phyloP scores from a whole-genome alignment of 495 filamentous ascomycete genomes.

The Hypoxylon lienhwacheense region DNA sequence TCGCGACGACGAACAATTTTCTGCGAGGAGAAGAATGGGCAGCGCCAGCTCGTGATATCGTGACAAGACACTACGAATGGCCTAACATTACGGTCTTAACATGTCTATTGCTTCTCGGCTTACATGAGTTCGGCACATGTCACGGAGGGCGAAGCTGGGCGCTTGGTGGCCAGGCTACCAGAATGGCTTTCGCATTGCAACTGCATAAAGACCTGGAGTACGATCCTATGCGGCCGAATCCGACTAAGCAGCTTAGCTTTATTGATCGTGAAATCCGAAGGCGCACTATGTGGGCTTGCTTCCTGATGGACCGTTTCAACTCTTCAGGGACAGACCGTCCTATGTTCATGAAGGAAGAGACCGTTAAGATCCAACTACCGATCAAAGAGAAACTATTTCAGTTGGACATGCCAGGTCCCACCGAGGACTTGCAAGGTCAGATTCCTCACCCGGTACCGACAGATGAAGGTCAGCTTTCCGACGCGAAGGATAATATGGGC shows the following conservation, averaged over 20 bases:
- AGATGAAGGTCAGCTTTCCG: constrained; percentile 63
- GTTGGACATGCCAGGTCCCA: constrained; percentile 85
- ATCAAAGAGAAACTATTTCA: constrained; percentile 89
- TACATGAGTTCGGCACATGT: constrained; percentile 97
- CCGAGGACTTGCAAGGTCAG: constrained; percentile 78
- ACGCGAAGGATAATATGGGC: constrained; percentile 86
- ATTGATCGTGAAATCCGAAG: constrained; percentile 91
- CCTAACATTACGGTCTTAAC: constrained; percentile 95
- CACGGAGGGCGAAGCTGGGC: constrained; percentile 96
- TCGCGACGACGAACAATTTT: constrained; percentile 82
- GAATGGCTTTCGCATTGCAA: constrained; percentile 96
- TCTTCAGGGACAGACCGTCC: constrained; percentile 94
- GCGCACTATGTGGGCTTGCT: constrained; percentile 97
- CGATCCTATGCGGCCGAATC: constrained; percentile 71
- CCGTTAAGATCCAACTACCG: constrained; percentile 85
- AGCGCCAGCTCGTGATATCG: constrained; percentile 77
- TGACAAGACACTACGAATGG: constrained; percentile 83
- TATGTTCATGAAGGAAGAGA: constrained; percentile 86
- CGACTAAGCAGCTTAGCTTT: constrained; percentile 73
- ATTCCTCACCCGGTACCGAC: constrained; percentile 65
- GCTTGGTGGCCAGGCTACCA: constrained; percentile 87
- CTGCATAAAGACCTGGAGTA: constrained; percentile 91
- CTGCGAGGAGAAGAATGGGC: constrained; percentile 92
- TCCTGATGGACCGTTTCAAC: constrained; percentile 95
- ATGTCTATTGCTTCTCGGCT: constrained; percentile 79